These are phyloP conservation scores for Coniochaeta ligniaria DNA, from an alignment of 2,329 filamentous ascomycete species.

Conservation along the genomic window DNA sequence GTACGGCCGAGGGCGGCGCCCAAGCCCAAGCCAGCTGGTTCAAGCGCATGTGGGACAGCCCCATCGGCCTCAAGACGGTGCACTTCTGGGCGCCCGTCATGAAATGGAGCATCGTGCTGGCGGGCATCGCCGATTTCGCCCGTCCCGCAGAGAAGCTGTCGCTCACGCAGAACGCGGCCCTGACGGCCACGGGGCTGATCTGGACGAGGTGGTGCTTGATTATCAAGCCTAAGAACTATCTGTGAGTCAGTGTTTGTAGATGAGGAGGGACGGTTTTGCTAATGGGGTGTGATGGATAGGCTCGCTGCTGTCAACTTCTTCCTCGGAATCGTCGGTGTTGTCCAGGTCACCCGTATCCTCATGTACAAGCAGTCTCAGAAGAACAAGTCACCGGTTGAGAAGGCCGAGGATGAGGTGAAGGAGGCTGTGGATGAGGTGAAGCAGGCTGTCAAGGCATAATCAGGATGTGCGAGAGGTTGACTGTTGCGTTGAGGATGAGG, in stretches of 20 bases:
- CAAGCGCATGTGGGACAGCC: conserved; percentile 77
- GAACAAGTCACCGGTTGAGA: conserved; percentile 32
- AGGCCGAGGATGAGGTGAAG: conserved; percentile 16
- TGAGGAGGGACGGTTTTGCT: neutral
- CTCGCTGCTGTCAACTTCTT: conserved; percentile 98
- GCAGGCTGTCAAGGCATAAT: conserved; percentile 4
- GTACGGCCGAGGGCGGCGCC: conserved; percentile 41
- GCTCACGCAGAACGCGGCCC: conserved; percentile 81
- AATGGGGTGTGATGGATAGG: conserved; percentile 29
- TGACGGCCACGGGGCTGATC: conserved; percentile 87
- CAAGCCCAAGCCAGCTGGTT: conserved; percentile 49
- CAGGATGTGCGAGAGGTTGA: neutral
- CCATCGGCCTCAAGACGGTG: conserved; percentile 81
- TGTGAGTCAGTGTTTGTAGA: conserved; percentile 48
- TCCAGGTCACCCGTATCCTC: conserved; percentile 74
- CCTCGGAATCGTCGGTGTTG: conserved; percentile 78
- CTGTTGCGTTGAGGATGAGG: neutral
- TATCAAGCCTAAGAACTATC: conserved; percentile 87
- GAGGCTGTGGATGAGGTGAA: conserved; percentile 10
- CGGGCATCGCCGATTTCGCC: conserved; percentile 84
- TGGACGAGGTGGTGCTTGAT: conserved; percentile 99
- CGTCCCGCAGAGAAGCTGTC: conserved; percentile 91
- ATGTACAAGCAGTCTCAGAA: conserved; percentile 57
- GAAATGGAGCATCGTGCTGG: conserved; percentile 93
- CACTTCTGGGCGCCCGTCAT: conserved; percentile 99